phyloP scores from a whole-genome alignment of 1,139 yeast genomes.

The Geotrichum klebahnii region DNA sequence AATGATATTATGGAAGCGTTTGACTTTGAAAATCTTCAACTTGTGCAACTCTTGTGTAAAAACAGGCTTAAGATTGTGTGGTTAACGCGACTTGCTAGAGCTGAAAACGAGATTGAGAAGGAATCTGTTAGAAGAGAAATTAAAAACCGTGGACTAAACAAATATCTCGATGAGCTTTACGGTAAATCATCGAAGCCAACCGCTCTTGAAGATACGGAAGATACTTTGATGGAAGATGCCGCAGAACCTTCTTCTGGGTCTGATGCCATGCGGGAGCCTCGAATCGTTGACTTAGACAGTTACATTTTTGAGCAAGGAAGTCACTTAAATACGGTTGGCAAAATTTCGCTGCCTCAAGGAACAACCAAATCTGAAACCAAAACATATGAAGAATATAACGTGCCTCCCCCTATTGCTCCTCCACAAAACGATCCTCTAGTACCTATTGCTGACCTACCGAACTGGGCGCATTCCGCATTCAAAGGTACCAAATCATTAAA shows the following conservation, averaged over 20 bases:
- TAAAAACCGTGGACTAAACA: constrained; percentile 37
- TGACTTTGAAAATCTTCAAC: constrained; percentile 49
- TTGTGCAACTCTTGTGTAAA: constrained; percentile 48
- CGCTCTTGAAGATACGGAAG: constrained; percentile 25
- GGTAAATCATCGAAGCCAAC: constrained; percentile 25
- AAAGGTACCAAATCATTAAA: constrained; percentile 61
- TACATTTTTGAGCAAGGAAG: constrained; percentile 69
- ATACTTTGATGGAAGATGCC: constrained; percentile 29
- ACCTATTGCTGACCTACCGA: constrained; percentile 61
- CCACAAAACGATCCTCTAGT: constrained; percentile 49
- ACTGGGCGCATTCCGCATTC: constrained; percentile 77
- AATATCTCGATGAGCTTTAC: constrained; percentile 34
- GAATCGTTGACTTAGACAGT: constrained; percentile 58
- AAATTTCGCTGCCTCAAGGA: constrained; percentile 74
- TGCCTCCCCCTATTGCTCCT: constrained; percentile 68
- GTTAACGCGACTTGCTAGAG: constrained; percentile 47
- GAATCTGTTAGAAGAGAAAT: constrained; percentile 38
- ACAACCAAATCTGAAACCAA: constrained; percentile 72
- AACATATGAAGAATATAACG: constrained; percentile 78
- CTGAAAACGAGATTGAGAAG: constrained; percentile 40
- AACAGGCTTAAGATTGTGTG: constrained; percentile 56
- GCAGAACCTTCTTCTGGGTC: constrained; percentile 28
- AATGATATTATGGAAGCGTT: constrained; percentile 50
- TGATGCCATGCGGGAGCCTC: constrained; percentile 44
- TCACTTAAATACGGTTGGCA: constrained; percentile 60